These are phyloP conservation scores for Diaporthe sp. DNA, from an alignment of 2,329 filamentous ascomycete species.

Conservation along the genomic window DNA sequence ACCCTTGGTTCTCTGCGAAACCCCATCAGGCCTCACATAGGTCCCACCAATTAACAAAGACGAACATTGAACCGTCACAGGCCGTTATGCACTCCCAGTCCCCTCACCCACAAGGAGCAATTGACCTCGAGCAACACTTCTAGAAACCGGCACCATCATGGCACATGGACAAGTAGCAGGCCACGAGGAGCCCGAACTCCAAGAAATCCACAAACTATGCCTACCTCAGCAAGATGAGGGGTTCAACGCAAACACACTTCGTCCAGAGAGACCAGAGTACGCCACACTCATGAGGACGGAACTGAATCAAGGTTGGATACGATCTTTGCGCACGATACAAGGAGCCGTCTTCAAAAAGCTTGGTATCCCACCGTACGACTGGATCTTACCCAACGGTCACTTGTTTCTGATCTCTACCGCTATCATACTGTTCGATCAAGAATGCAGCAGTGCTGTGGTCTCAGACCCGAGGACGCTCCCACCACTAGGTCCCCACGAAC, in stretches of 20 bases:
- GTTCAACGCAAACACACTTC: constrained; percentile 23
- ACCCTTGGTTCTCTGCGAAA: neutral
- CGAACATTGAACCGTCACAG: neutral
- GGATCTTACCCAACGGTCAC: neutral
- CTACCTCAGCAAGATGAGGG: constrained; percentile 1
- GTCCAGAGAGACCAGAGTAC: constrained; percentile 33
- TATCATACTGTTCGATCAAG: constrained; percentile 16
- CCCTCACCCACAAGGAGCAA: too few species aligned
- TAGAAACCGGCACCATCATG: constrained; percentile 1
- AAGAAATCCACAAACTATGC: constrained; percentile 9
- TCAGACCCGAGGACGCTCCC: neutral
- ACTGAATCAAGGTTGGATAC: constrained; percentile 24
- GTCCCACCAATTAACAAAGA: neutral
- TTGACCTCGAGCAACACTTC: constrained; percentile 7
- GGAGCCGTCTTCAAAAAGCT: neutral
- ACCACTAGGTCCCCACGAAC: neutral
- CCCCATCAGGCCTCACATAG: neutral
- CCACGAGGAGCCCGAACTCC: neutral
- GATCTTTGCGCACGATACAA: constrained; percentile 25
- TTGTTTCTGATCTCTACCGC: constrained; percentile 11
- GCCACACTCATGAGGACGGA: neutral
- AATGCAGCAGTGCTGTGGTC: constrained; percentile 20
- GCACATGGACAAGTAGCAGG: constrained; percentile 4
- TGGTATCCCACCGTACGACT: neutral
- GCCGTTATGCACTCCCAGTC: too few species aligned